phyloP scores from a whole-genome alignment of 805 yeast genomes.

The Cyberlindnera subsufficiens region DNA sequence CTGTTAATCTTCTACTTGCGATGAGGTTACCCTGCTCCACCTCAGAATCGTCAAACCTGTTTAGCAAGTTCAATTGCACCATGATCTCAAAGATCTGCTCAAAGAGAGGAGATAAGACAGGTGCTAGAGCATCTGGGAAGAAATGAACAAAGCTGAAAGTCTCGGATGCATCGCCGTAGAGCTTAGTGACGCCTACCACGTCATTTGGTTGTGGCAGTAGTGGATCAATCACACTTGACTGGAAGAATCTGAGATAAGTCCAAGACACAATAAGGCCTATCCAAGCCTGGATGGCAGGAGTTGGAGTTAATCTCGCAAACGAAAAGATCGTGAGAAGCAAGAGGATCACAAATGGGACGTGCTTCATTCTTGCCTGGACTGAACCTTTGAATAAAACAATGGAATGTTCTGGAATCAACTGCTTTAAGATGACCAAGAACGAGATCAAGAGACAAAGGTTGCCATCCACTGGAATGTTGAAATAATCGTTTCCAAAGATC shows the following conservation, averaged over 20 bases:
- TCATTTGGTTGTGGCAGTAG: constrained; percentile 39
- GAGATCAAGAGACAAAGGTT: constrained; percentile 52
- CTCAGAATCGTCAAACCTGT: constrained; percentile 61
- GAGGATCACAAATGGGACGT: constrained; percentile 47
- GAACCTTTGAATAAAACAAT: constrained; percentile 41
- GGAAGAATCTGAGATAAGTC: constrained; percentile 75
- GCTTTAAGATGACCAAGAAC: constrained; percentile 59
- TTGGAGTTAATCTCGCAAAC: constrained; percentile 26
- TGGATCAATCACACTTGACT: constrained; percentile 49
- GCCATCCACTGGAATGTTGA: constrained; percentile 44
- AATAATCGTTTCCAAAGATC: constrained; percentile 19
- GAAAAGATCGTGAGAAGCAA: constrained; percentile 25
- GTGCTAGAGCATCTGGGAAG: constrained; percentile 64
- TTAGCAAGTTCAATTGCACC: constrained; percentile 40
- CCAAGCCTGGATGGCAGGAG: constrained; percentile 53
- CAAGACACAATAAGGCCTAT: constrained; percentile 63
- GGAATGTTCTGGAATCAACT: constrained; percentile 58
- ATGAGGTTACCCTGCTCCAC: constrained; percentile 71
- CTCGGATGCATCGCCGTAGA: constrained; percentile 85
- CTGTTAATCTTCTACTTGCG: constrained; percentile 50
- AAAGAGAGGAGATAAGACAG: constrained; percentile 46
- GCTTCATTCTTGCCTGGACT: constrained; percentile 51
- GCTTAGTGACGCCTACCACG: constrained; percentile 26
- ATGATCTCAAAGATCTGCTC: constrained; percentile 33
- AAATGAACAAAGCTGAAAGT: constrained; percentile 78